Conservation (phyloP, 495 filamentous ascomycete species). For the Podospora didyma region DNA sequence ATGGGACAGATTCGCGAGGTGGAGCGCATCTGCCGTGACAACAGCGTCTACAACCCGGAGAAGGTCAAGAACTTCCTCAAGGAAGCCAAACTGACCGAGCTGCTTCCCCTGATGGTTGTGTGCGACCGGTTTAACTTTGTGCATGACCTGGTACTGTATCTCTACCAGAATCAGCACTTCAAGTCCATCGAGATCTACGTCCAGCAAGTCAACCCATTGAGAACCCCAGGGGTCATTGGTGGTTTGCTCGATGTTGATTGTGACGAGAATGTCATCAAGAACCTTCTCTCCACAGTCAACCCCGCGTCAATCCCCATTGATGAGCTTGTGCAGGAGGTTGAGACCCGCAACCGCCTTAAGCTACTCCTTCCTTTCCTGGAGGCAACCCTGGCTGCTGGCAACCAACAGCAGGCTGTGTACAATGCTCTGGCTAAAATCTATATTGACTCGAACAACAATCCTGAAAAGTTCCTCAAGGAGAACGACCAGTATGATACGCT, state of each 20-base stretch:
- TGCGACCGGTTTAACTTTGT: constrained; percentile 99
- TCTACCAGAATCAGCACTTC: constrained; percentile 99
- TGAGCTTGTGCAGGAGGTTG: constrained; percentile 91
- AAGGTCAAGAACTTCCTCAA: constrained; percentile 99
- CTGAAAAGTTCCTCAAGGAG: constrained; percentile 97
- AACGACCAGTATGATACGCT: constrained; percentile 96
- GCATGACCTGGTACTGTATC: constrained; percentile 92
- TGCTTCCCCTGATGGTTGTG: constrained; percentile 95
- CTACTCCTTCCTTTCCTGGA: constrained; percentile 95
- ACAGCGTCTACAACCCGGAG: constrained; percentile 87
- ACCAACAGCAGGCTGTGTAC: constrained; percentile 97
- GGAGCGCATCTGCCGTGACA: constrained; percentile 94
- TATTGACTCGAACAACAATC: constrained; percentile 98
- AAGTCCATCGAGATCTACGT: constrained; percentile 99
- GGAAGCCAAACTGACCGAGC: constrained; percentile 87
- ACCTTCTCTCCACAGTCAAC: constrained; percentile 81
- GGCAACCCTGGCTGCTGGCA: constrained; percentile 81
- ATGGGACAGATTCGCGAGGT: constrained; percentile 92
- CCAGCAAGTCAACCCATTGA: constrained; percentile 94
- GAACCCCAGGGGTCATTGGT: constrained; percentile 91
- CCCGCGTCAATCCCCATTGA: constrained; percentile 87
- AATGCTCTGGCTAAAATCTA: constrained; percentile 99
- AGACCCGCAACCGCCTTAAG: constrained; percentile 93
- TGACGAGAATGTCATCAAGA: constrained; percentile 93
- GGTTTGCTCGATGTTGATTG: constrained; percentile 97